Conservation (phyloP, 2,329 filamentous ascomycete species). For the Mycosphaerelloides madeirae region DNA sequence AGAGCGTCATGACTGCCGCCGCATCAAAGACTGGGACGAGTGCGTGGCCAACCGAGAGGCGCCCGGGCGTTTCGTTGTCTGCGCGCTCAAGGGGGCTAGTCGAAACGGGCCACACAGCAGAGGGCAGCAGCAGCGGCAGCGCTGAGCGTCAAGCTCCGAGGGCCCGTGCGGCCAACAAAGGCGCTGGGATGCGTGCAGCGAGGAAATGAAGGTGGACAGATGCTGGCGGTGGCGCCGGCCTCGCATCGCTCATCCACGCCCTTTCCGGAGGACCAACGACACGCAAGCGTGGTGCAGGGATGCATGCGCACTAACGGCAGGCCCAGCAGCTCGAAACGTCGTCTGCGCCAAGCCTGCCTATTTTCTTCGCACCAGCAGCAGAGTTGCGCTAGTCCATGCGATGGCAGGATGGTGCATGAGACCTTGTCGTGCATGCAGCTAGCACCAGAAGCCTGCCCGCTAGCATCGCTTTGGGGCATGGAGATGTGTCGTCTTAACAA, state of each 20-base stretch:
- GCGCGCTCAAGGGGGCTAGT: conserved; percentile 3
- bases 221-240: conserved; percentile 10
- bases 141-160: conserved; percentile 6
- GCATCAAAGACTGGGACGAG: not conserved
- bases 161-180: conserved; percentile 7
- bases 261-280: conserved; percentile 13
- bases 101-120: conserved; percentile 2
- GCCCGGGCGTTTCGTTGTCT: conserved; percentile 1
- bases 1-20: not conserved
- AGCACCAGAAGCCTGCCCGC: conserved; percentile 20
- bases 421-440: conserved; percentile 8
- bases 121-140: conserved; percentile 3
- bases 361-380: not conserved
- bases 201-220: no score
- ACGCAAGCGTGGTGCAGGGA: conserved; percentile 14
- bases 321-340: not conserved
- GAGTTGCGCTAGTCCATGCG: conserved; percentile 12
- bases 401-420: conserved; percentile 20
- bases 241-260: not conserved
- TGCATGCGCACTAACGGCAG: not conserved
- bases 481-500: conserved; percentile 24
- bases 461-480: conserved; percentile 17
- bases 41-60: conserved; percentile 1
- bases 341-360: not conserved
- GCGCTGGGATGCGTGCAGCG: not conserved